phyloP scores from a whole-genome alignment of 495 filamentous ascomycete genomes.

The Aspergillus ellipticus region DNA sequence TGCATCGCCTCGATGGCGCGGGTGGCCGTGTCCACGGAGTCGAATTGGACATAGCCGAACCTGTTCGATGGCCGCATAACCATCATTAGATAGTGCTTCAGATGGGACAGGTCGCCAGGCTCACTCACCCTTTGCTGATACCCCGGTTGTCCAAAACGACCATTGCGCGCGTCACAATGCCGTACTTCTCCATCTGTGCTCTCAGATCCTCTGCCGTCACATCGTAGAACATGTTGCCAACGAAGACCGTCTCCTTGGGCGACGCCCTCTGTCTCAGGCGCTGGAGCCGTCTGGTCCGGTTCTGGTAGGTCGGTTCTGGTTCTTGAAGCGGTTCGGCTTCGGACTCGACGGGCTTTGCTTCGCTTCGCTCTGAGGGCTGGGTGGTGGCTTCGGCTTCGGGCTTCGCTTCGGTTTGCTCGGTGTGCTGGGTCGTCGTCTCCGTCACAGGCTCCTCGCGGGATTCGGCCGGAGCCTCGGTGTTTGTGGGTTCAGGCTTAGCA shows the following conservation, averaged over 20 bases:
- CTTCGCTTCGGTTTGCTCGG: neutral
- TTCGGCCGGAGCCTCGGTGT: neutral
- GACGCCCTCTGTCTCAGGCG: constrained; percentile 3
- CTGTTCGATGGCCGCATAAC: constrained; percentile 37
- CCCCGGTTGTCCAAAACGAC: constrained; percentile 69
- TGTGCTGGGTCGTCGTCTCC: neutral
- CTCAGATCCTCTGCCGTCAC: constrained; percentile 67
- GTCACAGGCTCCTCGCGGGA: neutral
- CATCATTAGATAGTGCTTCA: neutral
- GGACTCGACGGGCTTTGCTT: neutral
- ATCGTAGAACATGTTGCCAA: constrained; percentile 88
- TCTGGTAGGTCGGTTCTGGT: too few relatives aligned
- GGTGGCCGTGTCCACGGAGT: constrained; percentile 48
- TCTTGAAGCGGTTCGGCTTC: neutral
- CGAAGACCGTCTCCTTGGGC: constrained; percentile 54
- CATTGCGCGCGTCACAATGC: constrained; percentile 49
- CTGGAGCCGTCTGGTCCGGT: constrained; percentile 11
- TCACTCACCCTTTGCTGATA: constrained; percentile 80
- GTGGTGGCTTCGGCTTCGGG: neutral
- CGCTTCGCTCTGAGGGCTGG: neutral
- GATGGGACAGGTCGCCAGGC: neutral
- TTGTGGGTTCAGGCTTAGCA: constrained; percentile 8
- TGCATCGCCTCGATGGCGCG: constrained; percentile 63
- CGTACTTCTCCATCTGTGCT: constrained; percentile 63
- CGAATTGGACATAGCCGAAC: constrained; percentile 76